phyloP scores from a whole-genome alignment of 2,329 filamentous ascomycete species.

The Graphiopsis chlorocephala region DNA sequence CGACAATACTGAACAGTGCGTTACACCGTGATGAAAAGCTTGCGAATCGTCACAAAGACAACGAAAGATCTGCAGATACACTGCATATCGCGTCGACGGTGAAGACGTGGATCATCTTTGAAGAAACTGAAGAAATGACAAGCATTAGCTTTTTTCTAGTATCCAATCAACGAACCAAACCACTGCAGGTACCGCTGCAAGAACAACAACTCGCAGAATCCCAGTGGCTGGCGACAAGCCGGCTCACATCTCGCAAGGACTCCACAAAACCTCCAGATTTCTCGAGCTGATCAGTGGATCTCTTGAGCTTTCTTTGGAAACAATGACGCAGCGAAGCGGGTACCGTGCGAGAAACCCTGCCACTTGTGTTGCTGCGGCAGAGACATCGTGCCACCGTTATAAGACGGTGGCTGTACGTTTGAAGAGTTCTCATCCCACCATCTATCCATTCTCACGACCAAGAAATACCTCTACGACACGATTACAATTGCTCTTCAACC shows the following conservation, averaged over 20 bases:
- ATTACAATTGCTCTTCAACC: neutral
- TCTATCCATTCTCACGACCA: neutral
- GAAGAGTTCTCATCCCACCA: neutral
- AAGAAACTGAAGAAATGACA: slow-evolving; percentile 1
- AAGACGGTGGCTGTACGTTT: slow-evolving; percentile 11
- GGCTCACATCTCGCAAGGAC: neutral
- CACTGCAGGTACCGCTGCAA: slow-evolving; percentile 7
- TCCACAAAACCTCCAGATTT: slow-evolving; percentile 9
- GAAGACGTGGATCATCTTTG: neutral
- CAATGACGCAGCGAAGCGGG: slow-evolving; percentile 13
- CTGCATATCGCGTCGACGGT: neutral
- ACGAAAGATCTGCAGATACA: neutral
- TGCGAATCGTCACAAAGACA: neutral
- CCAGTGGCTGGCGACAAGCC: slow-evolving; percentile 5
- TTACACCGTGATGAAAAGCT: neutral
- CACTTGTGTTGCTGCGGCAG: slow-evolving; percentile 12
- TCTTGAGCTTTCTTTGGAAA: slow-evolving; percentile 6
- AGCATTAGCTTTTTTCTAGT: slow-evolving; percentile 11
- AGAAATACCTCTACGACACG: neutral
- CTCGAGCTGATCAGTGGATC: slow-evolving; percentile 11
- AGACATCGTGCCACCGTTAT: neutral
- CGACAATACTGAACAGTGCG: neutral
- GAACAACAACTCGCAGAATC: neutral
- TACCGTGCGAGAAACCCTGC: slow-evolving; percentile 5
- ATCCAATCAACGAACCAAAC: neutral